Conservation (phyloP, 106 monocot species). For the Ottelia alismoides region DNA sequence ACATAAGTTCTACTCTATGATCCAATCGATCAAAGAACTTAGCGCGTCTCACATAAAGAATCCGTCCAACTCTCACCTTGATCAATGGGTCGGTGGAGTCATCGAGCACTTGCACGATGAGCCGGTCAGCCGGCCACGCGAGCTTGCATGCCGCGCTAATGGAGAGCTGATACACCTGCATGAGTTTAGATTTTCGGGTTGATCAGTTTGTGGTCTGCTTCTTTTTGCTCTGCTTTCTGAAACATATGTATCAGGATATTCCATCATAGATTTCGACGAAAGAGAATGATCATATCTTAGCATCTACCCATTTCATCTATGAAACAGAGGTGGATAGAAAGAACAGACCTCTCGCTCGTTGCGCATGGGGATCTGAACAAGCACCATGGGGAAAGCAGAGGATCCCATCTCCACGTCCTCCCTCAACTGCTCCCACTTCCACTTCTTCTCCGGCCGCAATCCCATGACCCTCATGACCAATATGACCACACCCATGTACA, state of each 20-base stretch:
- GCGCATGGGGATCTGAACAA: too few species aligned
- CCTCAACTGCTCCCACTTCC: conserved; percentile 31
- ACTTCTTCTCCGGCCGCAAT: conserved; percentile 26
- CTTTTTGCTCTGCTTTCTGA: neutral
- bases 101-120: conserved; percentile 53
- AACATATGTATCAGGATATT: neutral
- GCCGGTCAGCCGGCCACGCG: conserved; percentile 33
- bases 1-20: conserved; percentile 25
- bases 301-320: too few species aligned
- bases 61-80: conserved; percentile 13
- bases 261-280: neutral
- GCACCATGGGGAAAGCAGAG: conserved; percentile 22
- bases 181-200: too few species aligned
- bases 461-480: conserved; percentile 15
- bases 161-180: conserved; percentile 46
- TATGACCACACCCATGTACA: neutral
- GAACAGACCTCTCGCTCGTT: conserved; percentile 5
- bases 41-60: neutral
- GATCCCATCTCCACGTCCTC: conserved; percentile 31
- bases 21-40: neutral
- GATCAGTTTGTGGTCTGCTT: neutral
- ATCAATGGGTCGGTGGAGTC: conserved; percentile 38
- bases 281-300: neutral
- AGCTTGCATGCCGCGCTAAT: conserved; percentile 46
- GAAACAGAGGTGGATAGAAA: neutral